Conservation (phyloP, 1,284 basidiomycete genomes). For the Irpex sp. region DNA sequence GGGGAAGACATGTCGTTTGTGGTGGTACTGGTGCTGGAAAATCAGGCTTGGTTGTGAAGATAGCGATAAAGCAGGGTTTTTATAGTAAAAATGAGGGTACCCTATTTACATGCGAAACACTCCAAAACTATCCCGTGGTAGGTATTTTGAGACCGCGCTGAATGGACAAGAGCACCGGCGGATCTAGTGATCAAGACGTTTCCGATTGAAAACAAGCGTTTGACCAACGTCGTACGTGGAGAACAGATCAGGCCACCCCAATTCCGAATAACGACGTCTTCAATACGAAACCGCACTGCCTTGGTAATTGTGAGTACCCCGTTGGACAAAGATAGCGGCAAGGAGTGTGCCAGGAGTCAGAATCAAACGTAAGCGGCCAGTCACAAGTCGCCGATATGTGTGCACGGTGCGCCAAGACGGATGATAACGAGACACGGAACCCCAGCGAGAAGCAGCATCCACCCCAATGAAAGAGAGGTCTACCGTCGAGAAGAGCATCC, state of each 20-base stretch:
- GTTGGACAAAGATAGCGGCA: background rate
- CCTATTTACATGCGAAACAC: slow-evolving; percentile 12
- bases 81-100: slow-evolving; percentile 13
- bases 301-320: background rate
- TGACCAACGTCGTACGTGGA: background rate
- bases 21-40: background rate
- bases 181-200: background rate
- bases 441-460: background rate
- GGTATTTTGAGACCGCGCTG: too few species aligned
- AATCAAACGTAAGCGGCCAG: background rate
- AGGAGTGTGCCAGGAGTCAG: background rate
- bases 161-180: background rate
- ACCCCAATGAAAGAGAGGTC: background rate
- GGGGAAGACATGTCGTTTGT: background rate
- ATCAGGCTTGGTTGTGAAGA: background rate
- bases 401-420: background rate
- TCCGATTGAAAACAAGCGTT: background rate
- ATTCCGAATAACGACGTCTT: background rate
- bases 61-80: slow-evolving; percentile 8
- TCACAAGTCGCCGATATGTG: background rate
- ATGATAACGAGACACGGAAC: background rate
- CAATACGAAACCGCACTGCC: background rate
- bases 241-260: background rate
- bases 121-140: background rate
- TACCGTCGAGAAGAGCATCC: background rate